These are phyloP conservation scores for Tetrapisispora pingtungensis DNA, from an alignment of 805 yeast genomes.

Conservation along the genomic window DNA sequence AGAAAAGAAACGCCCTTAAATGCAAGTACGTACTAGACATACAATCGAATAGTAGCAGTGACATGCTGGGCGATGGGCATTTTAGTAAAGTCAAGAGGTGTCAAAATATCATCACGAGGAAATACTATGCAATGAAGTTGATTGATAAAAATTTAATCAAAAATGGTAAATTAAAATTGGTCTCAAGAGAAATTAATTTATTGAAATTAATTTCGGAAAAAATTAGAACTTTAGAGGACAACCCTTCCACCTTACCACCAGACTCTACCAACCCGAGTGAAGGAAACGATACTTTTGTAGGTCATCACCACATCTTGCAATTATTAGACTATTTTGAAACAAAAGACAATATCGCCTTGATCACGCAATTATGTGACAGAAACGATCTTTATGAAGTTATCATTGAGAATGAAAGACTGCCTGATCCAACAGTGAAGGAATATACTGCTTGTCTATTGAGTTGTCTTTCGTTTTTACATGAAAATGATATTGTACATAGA, in stretches of 20 bases:
- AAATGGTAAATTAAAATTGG: slow-evolving; percentile 26
- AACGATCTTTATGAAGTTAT: slow-evolving; percentile 61
- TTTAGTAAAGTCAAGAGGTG: slow-evolving; percentile 44
- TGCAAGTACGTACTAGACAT: slow-evolving; percentile 24
- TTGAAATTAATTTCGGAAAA: slow-evolving; percentile 27
- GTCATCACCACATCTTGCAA: slow-evolving; percentile 45
- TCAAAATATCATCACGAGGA: slow-evolving; percentile 33
- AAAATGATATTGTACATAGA: slow-evolving; percentile 53
- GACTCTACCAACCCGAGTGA: no score
- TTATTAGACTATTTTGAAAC: slow-evolving; percentile 66
- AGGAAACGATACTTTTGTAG: slow-evolving; percentile 21
- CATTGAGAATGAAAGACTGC: slow-evolving; percentile 35
- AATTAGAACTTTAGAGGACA: slow-evolving; percentile 26
- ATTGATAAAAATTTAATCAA: slow-evolving; percentile 23
- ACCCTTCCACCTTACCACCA: no score
- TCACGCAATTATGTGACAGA: slow-evolving; percentile 58
- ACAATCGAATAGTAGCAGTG: neutral
- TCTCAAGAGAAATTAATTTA: slow-evolving; percentile 54
- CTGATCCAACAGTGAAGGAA: slow-evolving; percentile 35
- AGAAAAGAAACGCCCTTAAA: slow-evolving; percentile 9
- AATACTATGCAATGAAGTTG: slow-evolving; percentile 40
- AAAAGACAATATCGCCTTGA: slow-evolving; percentile 40
- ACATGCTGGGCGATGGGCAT: slow-evolving; percentile 36
- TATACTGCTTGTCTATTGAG: slow-evolving; percentile 42
- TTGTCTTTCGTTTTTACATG: slow-evolving; percentile 50